A percentile compares a stretch with the other conserved stretches of the same genome.
Conservation (phyloP, 164 flowering plant species). For the Taxillus chinensis region DNA sequence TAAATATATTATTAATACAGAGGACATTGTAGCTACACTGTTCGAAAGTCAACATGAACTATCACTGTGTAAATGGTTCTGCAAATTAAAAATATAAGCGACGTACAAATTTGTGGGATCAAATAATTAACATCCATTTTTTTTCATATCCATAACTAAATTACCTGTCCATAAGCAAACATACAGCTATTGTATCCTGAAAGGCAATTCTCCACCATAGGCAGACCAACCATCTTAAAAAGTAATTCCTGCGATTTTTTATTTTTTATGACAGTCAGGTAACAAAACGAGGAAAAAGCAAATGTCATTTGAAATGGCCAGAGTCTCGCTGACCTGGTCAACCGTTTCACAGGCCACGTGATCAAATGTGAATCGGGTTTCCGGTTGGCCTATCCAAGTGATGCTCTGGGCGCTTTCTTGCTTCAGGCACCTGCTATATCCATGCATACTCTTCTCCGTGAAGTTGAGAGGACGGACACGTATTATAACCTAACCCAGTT, state of each 20-base stretch:
- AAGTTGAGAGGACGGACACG: conserved; percentile 85
- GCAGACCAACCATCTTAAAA: conserved; percentile 82
- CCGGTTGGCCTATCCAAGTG: conserved; percentile 90
- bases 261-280: not conserved
- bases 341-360: conserved; percentile 97
- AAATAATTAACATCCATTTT: not conserved
- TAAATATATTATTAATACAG: too few relatives aligned
- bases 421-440: conserved; percentile 80
- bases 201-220: conserved; percentile 97
- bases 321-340: conserved; percentile 51
- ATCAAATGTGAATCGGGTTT: conserved; percentile 84
- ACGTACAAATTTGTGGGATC: too few relatives aligned
- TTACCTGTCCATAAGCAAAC: conserved; percentile 99
- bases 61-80: too few relatives aligned
- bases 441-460: conserved; percentile 52
- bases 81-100: too few relatives aligned
- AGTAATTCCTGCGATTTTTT: conserved; percentile 60
- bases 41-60: too few relatives aligned
- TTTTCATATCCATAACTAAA: too few relatives aligned
- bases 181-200: conserved; percentile 97
- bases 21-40: too few relatives aligned
- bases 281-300: not conserved
- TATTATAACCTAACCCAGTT: conserved; percentile 57
- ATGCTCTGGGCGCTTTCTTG: conserved; percentile 88
- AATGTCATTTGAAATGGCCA: not conserved